Percentiles rank a stretch among this genome's conserved stretches.
These are phyloP conservation scores for Neostapfia colusana DNA, from an alignment of 176 grass and related monocot genomes.

Conservation along the genomic window DNA sequence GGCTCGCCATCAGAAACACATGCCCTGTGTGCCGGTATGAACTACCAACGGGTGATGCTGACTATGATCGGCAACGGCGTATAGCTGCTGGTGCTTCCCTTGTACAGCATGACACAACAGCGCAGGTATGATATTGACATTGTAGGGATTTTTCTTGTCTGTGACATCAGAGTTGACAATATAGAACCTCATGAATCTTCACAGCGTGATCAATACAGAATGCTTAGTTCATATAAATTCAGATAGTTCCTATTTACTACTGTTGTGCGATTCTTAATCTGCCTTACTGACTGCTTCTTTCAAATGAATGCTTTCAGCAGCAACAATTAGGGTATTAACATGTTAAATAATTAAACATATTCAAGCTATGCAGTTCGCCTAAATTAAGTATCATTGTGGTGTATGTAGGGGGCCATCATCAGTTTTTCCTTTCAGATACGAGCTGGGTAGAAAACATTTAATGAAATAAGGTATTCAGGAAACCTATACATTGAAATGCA, in stretches of 20 bases:
- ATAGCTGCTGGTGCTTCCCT: background rate
- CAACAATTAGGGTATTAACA: background rate
- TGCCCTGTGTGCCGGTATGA: slow-evolving; percentile 68
- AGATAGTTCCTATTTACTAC: background rate
- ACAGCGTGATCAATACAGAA: background rate
- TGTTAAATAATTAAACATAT: too few species aligned
- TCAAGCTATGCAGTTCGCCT: too few species aligned
- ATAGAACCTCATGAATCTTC: background rate
- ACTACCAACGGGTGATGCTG: slow-evolving; percentile 49
- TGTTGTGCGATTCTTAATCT: background rate
- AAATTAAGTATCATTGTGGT: background rate
- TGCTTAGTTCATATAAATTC: background rate
- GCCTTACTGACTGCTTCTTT: background rate
- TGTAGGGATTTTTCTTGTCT: background rate
- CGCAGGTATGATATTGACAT: slow-evolving; percentile 43
- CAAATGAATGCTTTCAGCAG: background rate
- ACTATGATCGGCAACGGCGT: slow-evolving; percentile 35
- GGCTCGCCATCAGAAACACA: slow-evolving; percentile 65
- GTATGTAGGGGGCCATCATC: background rate
- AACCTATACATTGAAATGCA: background rate
- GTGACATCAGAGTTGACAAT: background rate
- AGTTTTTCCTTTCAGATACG: background rate
- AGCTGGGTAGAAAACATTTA: slow-evolving; percentile 3
- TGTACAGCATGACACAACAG: background rate
- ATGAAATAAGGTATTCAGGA: background rate